Percentiles rank a stretch among this genome's conserved stretches.
Evolutionary conservation across 176 grass and related monocot species (phyloP).

Genomic region (Aegilops longissima): DNA sequence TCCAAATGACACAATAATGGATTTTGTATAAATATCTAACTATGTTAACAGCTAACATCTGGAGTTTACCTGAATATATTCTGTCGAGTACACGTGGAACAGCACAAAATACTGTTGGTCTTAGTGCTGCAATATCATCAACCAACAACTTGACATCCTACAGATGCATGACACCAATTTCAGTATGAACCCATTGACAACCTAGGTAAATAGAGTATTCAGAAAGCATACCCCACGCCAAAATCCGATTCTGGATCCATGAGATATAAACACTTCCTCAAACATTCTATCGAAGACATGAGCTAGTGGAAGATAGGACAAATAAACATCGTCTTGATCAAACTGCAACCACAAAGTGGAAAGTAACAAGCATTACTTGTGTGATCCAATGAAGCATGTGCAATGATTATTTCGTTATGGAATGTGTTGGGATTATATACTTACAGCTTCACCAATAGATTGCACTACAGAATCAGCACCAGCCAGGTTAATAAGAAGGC

Average conservation of each 20-base stretch:
- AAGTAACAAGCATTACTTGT: constrained; percentile 20
- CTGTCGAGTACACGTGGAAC: constrained; percentile 96
- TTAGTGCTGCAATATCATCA: constrained; percentile 81
- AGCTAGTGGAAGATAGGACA: constrained; percentile 95
- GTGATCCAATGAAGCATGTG: neutral
- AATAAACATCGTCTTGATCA: constrained; percentile 65
- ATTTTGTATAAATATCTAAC: neutral
- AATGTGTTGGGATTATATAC: neutral
- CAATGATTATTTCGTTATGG: neutral
- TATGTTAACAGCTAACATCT: neutral
- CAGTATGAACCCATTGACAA: constrained; percentile 15
- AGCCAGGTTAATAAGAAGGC: constrained; percentile 54
- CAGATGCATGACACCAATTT: constrained; percentile 14
- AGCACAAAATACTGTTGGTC: constrained; percentile 82
- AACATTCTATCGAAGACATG: constrained; percentile 92
- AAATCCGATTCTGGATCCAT: constrained; percentile 80
- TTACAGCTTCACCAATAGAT: constrained; percentile 62
- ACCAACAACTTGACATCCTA: constrained; percentile 92
- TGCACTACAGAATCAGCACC: constrained; percentile 48
- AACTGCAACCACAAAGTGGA: constrained; percentile 45
- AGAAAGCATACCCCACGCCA: constrained; percentile 78
- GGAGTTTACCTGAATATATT: constrained; percentile 79
- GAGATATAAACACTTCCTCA: constrained; percentile 84
- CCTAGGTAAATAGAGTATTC: constrained; percentile 19
- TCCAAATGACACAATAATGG: neutral